Percentiles rank a stretch among this genome's conserved stretches.
phyloP scores from a whole-genome alignment of 495 filamentous ascomycete species.

The Cercophora newfieldiana region DNA sequence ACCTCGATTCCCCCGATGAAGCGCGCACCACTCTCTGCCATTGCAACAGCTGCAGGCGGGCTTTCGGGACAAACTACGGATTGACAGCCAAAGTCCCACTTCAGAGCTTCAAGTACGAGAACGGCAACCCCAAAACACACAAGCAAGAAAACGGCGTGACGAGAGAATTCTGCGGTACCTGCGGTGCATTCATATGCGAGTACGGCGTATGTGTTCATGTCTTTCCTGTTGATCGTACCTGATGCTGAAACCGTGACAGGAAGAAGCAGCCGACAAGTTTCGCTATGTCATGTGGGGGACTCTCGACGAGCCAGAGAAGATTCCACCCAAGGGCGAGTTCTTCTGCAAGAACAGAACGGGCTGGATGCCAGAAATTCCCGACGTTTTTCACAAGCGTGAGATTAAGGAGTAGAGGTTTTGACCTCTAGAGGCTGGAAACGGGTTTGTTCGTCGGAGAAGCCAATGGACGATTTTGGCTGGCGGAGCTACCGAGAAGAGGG shows the following conservation, averaged over 20 bases:
- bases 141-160: conserved; percentile 33
- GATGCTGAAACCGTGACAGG: conserved; percentile 34
- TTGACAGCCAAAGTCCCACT: conserved; percentile 59
- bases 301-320: conserved; percentile 59
- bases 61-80: conserved; percentile 64
- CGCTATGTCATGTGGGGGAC: conserved; percentile 65
- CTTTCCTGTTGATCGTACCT: neutral
- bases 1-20: conserved; percentile 29
- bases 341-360: conserved; percentile 57
- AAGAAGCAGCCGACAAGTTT: conserved; percentile 56
- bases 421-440: too few relatives aligned
- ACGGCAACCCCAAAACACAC: conserved; percentile 24
- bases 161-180: conserved; percentile 63
- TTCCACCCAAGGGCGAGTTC: conserved; percentile 70
- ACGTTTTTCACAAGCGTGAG: conserved; percentile 17
- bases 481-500: too few relatives aligned
- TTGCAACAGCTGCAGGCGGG: conserved; percentile 63
- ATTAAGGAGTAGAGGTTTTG: neutral
- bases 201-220: conserved; percentile 52
- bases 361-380: conserved; percentile 65
- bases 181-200: conserved; percentile 63
- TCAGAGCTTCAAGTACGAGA: conserved; percentile 23
- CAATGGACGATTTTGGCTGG: too few relatives aligned
- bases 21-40: conserved; percentile 67
- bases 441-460: too few relatives aligned